Evolutionary conservation across 306 rosid genomes (phyloP), one percentile per base, ranked within the genome.

Genomic region (Corylus heterophylla): DNA sequence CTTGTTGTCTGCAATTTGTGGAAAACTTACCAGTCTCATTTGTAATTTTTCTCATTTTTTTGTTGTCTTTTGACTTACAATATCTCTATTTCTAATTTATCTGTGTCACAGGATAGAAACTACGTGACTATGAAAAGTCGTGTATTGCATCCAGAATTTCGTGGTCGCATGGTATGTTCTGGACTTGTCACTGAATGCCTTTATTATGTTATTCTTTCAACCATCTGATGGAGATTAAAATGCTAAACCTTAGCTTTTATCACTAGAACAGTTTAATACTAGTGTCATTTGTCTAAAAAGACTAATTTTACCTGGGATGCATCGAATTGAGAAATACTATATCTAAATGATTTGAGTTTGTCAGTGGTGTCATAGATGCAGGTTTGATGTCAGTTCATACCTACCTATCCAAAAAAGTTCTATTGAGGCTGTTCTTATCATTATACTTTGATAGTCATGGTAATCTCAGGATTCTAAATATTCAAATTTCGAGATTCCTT

Each of bases 131-230:
- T 86, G 66, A 96, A 91, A 90, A 88, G 71, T 75, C 97, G 97
- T 58, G 93, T 93, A 54, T 81, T 93, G 49, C 83, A 85, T 87
- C 99, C 99, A 39, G 99, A 96, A 81, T 96, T 93, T 77, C 98
- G 98, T 82, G 98, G 99, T 74, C 98, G 99, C 51, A 96, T 96
- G 99, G 99, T 95, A 89, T 76, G 94, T 62, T 75, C 79, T 67
- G 75, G 72, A 59, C 39, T 44, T 74, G 27, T 49, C n/a, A 11
- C 12, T 76, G 35, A 51, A 59, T 69, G 17, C 42, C 48, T 71
- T 54, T 62, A 54, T 71, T 56, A 49, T 75, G 47, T 55, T 29
- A 76, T 67, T 72, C 55, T 76, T 27, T 73, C 59, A 58, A 27
- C 69, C 56, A 39, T 81, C 80, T 54, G 63, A 16, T 55, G 25